These are phyloP conservation scores for Scorias spongiosa DNA, from an alignment of 2,329 filamentous ascomycete genomes.

Conservation along the genomic window DNA sequence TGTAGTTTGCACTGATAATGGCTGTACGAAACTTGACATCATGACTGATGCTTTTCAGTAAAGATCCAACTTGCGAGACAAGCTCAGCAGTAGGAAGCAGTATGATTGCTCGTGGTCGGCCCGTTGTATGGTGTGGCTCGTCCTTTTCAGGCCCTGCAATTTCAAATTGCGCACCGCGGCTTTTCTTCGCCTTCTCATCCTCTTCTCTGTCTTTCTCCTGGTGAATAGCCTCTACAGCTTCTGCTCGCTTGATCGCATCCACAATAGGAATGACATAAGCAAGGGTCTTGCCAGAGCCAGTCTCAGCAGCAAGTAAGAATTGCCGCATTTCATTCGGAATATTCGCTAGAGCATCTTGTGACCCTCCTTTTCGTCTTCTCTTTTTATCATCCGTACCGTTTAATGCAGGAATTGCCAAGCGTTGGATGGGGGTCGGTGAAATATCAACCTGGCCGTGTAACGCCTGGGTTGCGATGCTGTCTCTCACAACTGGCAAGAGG, in stretches of 20 bases:
- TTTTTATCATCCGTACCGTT: slow-evolving; percentile 40
- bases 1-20: slow-evolving; percentile 63
- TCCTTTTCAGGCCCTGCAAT: slow-evolving; percentile 44
- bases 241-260: slow-evolving; percentile 65
- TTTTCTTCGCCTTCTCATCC: slow-evolving; percentile 21
- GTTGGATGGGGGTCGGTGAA: slow-evolving; percentile 76
- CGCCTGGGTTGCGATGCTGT: slow-evolving; percentile 57
- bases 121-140: slow-evolving; percentile 57
- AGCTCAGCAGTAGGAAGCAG: slow-evolving; percentile 87
- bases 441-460: slow-evolving; percentile 61
- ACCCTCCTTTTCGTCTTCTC: slow-evolving; percentile 17
- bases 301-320: slow-evolving; percentile 85
- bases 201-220: slow-evolving; percentile 7
- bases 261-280: slow-evolving; percentile 78
- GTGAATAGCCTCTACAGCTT: slow-evolving; percentile 36
- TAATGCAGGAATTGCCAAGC: slow-evolving; percentile 71
- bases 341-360: slow-evolving; percentile 7
- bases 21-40: slow-evolving; percentile 74
- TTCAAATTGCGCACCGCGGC: slow-evolving; percentile 43
- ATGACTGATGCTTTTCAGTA: slow-evolving; percentile 74
- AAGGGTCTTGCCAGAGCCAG: slow-evolving; percentile 90
- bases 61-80: slow-evolving; percentile 67
- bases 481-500: slow-evolving; percentile 55
- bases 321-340: slow-evolving; percentile 34
- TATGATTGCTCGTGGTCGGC: slow-evolving; percentile 68